Evolutionary conservation across 495 filamentous ascomycete genomes (phyloP), one percentile per base, ranked within the genome.

Genomic region (Monascus purpureus): DNA sequence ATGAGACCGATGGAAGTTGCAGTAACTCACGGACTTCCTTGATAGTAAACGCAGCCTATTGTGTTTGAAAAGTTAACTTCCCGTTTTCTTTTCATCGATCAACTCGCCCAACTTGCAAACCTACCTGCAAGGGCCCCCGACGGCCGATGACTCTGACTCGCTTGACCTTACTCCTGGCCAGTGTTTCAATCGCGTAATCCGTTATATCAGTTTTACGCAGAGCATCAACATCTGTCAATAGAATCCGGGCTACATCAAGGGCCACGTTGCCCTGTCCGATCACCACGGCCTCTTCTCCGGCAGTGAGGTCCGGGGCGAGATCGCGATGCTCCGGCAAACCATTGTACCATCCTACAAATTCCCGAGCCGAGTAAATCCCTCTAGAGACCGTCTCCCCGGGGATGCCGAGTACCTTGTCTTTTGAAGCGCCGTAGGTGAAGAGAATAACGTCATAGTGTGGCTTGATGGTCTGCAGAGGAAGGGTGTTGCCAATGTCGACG

Each of bases 291-390:
- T 87, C 72, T 28, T 94, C 86, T 1, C 81, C 83, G 6, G 66
- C 59, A 1, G 72, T 72, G 9, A 96, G 70, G 45, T 84, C 72
- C 1, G 88, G 90, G 8, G 66, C 63, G n/a, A 94, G 56, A 41
- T 72, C 52, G 15, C 80, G 70, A 49, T 82, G 80, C 45, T 93
- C 80, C 0, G 90, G 92, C 0, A 93, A 67, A 12, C 92, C 87
- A 48, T 96, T 96, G 55, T 97, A 97, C 90, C 90, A 97, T 11
- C 88, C 90, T 4, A 97, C 92, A 53, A 96, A 97, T 30, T 83
- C 80, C 5, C 90, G 72, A 2, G 90, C 90, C 11, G 86, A 93
- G 55, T 83, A 77, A 22, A 97, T 75, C 25, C 83, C 82, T 8
- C 61, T 59, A 20, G 82, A 42, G 9, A 52, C 53, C 7, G 75